Percentiles rank a stretch among this genome's conserved stretches.
Conservation (phyloP, 257 asterid genomes). For the Asclepias syriaca region DNA sequence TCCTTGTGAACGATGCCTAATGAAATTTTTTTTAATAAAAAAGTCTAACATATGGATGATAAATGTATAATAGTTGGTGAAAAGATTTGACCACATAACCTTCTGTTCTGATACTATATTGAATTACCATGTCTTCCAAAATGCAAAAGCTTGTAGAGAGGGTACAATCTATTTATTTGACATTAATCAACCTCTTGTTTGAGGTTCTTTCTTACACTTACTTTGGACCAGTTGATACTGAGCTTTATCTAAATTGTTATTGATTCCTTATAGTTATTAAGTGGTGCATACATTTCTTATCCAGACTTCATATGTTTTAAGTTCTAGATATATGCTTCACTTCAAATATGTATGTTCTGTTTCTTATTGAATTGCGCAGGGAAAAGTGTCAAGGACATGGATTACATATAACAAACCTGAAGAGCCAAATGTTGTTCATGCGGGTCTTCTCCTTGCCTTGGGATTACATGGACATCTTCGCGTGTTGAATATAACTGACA, state of each 20-base stretch:
- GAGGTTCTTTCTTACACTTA: neutral
- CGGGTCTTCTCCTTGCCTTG: conserved; percentile 94
- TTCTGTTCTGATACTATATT: neutral
- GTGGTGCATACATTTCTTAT: neutral
- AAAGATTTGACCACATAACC: neutral
- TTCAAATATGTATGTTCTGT: conserved; percentile 5
- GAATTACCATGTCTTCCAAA: neutral
- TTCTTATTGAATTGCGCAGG: conserved; percentile 43
- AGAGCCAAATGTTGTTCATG: conserved; percentile 90
- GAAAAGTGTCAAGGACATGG: conserved; percentile 96
- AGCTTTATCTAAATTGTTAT: neutral
- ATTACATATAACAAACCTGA: conserved; percentile 91
- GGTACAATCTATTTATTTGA: neutral
- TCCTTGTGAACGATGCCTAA: neutral
- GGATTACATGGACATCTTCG: conserved; percentile 97
- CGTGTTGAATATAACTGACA: conserved; percentile 68
- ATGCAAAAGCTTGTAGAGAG: neutral
- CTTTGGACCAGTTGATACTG: neutral
- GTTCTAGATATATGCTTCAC: neutral
- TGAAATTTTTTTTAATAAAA: neutral
- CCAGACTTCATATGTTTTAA: neutral
- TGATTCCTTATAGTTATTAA: conserved; percentile 5
- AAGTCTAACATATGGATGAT: neutral
- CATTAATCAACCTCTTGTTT: conserved; percentile 2
- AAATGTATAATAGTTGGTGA: neutral